Percentiles rank a stretch among this genome's conserved stretches.
Evolutionary conservation across 305 asterid genomes (phyloP).

Genomic region (Fraxinus ornus): DNA sequence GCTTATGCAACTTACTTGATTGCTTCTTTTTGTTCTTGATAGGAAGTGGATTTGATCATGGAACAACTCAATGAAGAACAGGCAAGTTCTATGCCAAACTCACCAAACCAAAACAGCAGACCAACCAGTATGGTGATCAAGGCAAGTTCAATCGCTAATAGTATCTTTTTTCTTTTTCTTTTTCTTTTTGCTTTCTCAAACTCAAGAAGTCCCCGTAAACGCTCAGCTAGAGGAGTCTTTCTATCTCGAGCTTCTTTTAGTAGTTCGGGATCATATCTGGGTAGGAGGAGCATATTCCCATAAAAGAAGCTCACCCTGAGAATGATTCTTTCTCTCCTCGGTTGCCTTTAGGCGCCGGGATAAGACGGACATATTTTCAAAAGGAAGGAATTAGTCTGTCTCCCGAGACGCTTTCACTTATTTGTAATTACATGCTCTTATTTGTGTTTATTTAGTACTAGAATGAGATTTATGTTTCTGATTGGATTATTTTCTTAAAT

Average conservation of each 20-base stretch:
- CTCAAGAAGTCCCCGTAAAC: not conserved
- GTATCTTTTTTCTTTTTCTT: not conserved
- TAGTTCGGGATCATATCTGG: not conserved
- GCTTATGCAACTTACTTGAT: constrained; percentile 3
- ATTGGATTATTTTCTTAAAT: not conserved
- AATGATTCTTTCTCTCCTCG: not conserved
- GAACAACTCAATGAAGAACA: constrained; percentile 41
- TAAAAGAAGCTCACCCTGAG: not conserved
- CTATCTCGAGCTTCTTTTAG: not conserved
- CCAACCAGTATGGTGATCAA: constrained; percentile 77
- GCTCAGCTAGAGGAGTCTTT: not conserved
- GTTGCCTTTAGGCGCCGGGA: not conserved
- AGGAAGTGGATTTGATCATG: constrained; percentile 34
- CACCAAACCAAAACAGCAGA: constrained; percentile 57
- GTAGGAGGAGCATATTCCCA: not conserved
- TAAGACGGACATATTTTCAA: not conserved
- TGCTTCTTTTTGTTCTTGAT: constrained; percentile 17
- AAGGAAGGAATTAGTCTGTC: not conserved
- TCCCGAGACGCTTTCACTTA: not conserved
- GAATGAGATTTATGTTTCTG: not conserved
- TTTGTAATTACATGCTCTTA: not conserved
- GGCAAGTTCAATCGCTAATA: constrained; percentile 40
- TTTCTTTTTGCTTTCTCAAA: not conserved
- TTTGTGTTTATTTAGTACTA: not conserved
- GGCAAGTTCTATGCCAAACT: constrained; percentile 31